A percentile compares a stretch with the other conserved stretches of the same genome.
These are phyloP conservation scores for Brettanomyces sp. DNA, from an alignment of 805 yeast species.

Conservation along the genomic window DNA sequence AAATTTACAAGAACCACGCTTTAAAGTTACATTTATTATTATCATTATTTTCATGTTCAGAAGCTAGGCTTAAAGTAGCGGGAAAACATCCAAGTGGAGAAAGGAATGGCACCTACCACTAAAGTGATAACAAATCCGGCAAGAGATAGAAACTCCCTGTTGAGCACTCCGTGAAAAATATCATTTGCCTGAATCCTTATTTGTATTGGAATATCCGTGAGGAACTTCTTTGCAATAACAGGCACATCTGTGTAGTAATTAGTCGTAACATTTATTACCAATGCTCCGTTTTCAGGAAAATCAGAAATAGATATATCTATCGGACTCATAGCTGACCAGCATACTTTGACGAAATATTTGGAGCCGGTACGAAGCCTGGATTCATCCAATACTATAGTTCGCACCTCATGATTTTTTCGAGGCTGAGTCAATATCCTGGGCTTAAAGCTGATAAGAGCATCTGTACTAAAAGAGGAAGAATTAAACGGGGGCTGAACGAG, in stretches of 20 bases:
- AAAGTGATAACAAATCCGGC: conserved; percentile 5
- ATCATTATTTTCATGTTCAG: background rate
- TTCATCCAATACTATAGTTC: background rate
- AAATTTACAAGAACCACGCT: too few relatives aligned
- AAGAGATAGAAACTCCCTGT: conserved; percentile 6
- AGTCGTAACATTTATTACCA: conserved; percentile 9
- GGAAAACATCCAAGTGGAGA: background rate
- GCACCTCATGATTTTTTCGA: background rate
- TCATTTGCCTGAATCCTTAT: conserved; percentile 7
- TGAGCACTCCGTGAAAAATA: conserved; percentile 5
- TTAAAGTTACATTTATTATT: background rate
- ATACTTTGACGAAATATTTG: conserved; percentile 5
- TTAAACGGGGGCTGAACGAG: too few relatives aligned
- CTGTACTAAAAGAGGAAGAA: too few relatives aligned
- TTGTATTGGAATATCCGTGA: conserved; percentile 8
- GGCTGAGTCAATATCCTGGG: background rate
- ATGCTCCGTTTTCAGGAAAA: background rate
- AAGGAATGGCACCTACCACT: conserved; percentile 1
- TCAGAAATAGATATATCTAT: conserved; percentile 7
- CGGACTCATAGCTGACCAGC: conserved; percentile 22
- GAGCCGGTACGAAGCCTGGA: background rate
- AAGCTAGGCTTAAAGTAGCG: background rate
- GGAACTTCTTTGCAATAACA: conserved; percentile 4
- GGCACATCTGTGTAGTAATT: conserved; percentile 14
- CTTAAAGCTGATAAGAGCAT: background rate